Base-by-base conservation (phyloP, 2,329 filamentous ascomycete species). In the Phaeoacremonium minimum region DNA sequence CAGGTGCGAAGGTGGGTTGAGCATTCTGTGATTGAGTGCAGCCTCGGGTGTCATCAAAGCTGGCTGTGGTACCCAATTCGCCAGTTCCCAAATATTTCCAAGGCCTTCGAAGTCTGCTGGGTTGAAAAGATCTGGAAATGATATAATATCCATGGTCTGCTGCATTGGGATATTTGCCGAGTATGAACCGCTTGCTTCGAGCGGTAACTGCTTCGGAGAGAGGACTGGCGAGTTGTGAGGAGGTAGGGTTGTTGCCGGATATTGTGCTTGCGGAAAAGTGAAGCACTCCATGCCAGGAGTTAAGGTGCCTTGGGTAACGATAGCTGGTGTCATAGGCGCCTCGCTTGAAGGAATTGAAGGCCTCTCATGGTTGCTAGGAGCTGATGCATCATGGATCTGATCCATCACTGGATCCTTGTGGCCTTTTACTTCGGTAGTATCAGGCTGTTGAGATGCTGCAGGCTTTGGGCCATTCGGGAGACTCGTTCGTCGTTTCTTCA, bases 131-230 rank as follows among this genome's bases (percentile, higher is more conserved):
- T 35, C 26, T 8, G 33, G 13, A 17, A 13, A 35, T 4, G 33
- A 17, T 5, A 35, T 19, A 28, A 16, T 6, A 17, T 16, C 18
- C 13, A 35, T 17, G 13, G 14, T 35, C 13, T 17, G 33, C n/a
- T n/a, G n/a, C n/a, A n/a, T n/a, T n/a, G n/a, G n/a, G n/a, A n/a
- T n/a, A n/a, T n/a, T n/a, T n/a, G n/a, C n/a, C n/a, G n/a, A n/a
- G n/a, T n/a, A n/a, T 9, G 22, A 26, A 26, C 9, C 22, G 9
- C 22, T 26, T 9, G 22, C 22, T 26, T 9, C 9, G 22, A 9
- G n/a, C n/a, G 41, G 43, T 6, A 44, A 30, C 28, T 46, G 43
- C 30, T 44, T 44, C 9, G 43, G 43, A n/a, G 43, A 46, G 18
- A 46, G 36, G 29, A 36, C 32, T 8, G 38, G 43, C 18, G 43